Conservation (phyloP, 257 asterid genomes). For the Nicotiana benthamiana region DNA sequence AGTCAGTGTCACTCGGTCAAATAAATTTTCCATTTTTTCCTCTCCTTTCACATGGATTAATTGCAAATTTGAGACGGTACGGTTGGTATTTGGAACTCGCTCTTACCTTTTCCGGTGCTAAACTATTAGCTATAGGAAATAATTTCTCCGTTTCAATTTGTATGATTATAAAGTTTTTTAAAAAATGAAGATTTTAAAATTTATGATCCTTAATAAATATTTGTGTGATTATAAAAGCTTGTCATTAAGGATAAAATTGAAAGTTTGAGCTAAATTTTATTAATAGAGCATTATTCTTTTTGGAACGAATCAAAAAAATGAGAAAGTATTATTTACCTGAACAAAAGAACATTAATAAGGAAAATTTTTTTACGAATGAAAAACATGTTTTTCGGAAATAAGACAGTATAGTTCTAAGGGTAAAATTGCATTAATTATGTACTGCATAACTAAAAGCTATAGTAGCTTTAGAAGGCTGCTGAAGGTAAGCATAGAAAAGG, state of each 20-base stretch:
- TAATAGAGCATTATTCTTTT: no score
- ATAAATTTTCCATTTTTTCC: not conserved
- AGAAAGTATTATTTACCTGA: no score
- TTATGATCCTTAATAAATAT: no score
- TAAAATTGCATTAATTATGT: not conserved
- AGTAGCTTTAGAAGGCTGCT: constrained; percentile 13
- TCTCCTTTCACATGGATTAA: not conserved
- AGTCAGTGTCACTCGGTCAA: not conserved
- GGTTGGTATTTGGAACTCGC: not conserved
- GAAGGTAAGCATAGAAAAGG: constrained; percentile 15
- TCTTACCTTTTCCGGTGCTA: not conserved
- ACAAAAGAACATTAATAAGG: no score
- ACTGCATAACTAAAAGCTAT: not conserved
- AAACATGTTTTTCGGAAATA: not conserved
- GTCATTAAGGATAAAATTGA: no score
- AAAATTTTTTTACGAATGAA: no score
- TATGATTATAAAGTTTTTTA: no score
- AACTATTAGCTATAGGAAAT: not conserved
- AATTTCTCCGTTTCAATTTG: no score
- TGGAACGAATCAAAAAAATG: no score
- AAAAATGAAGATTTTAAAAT: no score
- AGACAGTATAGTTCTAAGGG: not conserved
- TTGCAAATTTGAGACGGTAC: not conserved
- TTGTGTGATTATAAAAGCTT: no score
- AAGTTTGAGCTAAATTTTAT: no score